Percentiles rank a stretch among this genome's conserved stretches.
Evolutionary conservation across 306 rosid genomes (phyloP).

Genomic region (Lathyrus oleraceus): DNA sequence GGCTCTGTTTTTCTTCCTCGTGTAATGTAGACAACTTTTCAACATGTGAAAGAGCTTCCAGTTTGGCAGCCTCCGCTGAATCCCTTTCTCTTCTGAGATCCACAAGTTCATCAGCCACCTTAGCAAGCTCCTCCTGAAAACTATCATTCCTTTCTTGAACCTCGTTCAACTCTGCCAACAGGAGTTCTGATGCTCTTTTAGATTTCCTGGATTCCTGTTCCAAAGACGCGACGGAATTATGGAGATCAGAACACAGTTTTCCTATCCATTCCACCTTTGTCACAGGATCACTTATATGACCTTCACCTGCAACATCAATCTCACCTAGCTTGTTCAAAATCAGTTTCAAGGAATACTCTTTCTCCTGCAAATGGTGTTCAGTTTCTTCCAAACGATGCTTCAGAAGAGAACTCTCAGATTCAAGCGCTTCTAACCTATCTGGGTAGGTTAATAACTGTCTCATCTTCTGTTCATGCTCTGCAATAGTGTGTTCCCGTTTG

Average conservation of each 20-base stretch:
- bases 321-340: constrained; percentile 54
- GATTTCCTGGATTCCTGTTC: constrained; percentile 83
- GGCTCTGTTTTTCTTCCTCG: constrained; percentile 55
- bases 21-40: constrained; percentile 60
- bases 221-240: constrained; percentile 49
- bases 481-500: constrained; percentile 48
- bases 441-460: constrained; percentile 56
- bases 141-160: constrained; percentile 95
- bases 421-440: constrained; percentile 65
- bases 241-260: constrained; percentile 58
- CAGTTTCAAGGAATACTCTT: constrained; percentile 53
- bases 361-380: constrained; percentile 63
- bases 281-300: constrained; percentile 56
- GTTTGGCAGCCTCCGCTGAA: constrained; percentile 64
- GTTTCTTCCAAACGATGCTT: constrained; percentile 64
- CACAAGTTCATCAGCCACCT: constrained; percentile 60
- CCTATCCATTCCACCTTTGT: constrained; percentile 65
- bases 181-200: constrained; percentile 85
- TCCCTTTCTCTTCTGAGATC: constrained; percentile 66
- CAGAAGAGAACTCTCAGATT: constrained; percentile 62
- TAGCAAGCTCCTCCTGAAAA: constrained; percentile 85
- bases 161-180: constrained; percentile 91
- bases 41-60: constrained; percentile 66
- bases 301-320: constrained; percentile 62
- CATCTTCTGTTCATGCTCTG: constrained; percentile 65